Base-by-base conservation (phyloP, 352 stramenopile genomes). In the Phytophthora palmivora region DNA sequence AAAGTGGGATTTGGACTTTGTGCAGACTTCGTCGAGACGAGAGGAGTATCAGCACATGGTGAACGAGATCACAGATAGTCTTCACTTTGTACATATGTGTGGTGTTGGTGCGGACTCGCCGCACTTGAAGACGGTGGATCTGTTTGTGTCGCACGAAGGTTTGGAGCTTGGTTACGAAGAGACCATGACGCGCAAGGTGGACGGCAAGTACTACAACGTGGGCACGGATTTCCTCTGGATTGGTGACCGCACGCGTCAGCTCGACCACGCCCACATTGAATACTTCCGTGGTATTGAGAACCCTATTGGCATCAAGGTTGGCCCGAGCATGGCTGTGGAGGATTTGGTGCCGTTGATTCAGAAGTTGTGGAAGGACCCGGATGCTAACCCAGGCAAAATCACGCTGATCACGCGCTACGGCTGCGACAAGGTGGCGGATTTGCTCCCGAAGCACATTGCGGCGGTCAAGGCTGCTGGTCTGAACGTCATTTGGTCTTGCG, bases 171-270 rank as follows among this genome's bases (percentile, higher is more conserved):
- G 89, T 0, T 99, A 99, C 72, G 97, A 99, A 76, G 83, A 99
- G 82, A 97, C 97, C 11, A 94, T 99, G 80, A 99, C 97, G 21
- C 88, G 96, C 54, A 54, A 98, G 60, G 90, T 98, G 64, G 67
- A 92, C 59, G 86, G 92, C 59, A 97, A 97, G 71, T 99, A 86
- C 80, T 99, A 99, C 82, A 98, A 99, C 81, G 97, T 98, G 45
- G 98, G 96, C 21, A 97, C 96, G 5, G 96, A 99, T 77, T 99
- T 99, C 78, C 75, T 99, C 22, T 99, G 97, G 97, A 98, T 99
- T 56, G 97, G 97, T 46, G 97, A 99, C 82, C 93, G 97, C 51
- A 99, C 97, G 56, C 88, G 97, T 44, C 91, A 99, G 79, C 86
- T 99, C 15, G 97, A 99, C 76, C 90, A 97, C 56, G 97, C 97